A percentile compares a stretch with the other conserved stretches of the same genome.
These are phyloP conservation scores for Tolypocladium album DNA, from an alignment of 2,329 filamentous ascomycete genomes.

Conservation along the genomic window DNA sequence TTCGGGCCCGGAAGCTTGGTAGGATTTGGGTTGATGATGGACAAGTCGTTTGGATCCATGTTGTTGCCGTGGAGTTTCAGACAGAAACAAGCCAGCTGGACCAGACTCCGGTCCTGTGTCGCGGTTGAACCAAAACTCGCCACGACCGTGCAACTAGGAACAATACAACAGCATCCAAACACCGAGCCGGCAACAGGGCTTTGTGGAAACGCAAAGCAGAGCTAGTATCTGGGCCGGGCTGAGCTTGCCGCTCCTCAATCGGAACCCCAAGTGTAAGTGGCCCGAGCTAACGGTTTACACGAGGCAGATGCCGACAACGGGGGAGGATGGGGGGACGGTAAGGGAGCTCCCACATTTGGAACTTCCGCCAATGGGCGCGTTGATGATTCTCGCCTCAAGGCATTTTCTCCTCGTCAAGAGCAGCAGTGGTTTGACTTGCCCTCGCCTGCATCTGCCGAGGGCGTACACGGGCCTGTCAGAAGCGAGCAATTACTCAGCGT, in stretches of 20 bases:
- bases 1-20: conserved; percentile 28
- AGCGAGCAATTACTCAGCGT: conserved; percentile 24
- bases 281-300: not conserved
- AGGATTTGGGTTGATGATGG: conserved; percentile 35
- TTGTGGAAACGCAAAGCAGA: not conserved
- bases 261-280: not conserved
- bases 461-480: conserved; percentile 17
- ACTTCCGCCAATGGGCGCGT: conserved; percentile 4
- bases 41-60: conserved; percentile 21
- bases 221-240: not conserved
- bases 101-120: not conserved
- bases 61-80: not conserved
- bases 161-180: not conserved
- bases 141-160: not conserved
- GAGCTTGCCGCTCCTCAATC: not conserved
- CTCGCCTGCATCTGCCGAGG: conserved; percentile 1
- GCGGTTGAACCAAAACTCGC: not conserved
- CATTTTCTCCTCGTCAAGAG: not conserved
- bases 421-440: not conserved
- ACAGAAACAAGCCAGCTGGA: not conserved
- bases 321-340: not conserved
- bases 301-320: not conserved
- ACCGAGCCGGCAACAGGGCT: not conserved
- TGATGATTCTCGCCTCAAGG: conserved; percentile 1
- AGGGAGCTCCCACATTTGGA: not conserved